These are phyloP conservation scores for Xenoacremonium recifei DNA, from an alignment of 2,329 filamentous ascomycete species.

Conservation along the genomic window DNA sequence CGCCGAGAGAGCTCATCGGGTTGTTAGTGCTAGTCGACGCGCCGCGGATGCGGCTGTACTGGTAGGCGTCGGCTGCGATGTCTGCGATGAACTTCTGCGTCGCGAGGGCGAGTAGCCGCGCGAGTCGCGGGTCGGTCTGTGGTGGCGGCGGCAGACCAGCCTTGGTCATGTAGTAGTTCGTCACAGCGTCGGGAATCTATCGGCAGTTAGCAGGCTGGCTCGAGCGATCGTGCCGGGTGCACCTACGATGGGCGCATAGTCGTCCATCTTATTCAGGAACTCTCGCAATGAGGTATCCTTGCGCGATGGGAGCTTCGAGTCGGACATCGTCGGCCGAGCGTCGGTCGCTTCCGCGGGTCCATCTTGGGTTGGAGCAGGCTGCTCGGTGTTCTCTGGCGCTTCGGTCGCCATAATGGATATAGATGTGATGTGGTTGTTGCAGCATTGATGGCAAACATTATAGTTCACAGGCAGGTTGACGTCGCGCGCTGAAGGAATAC, in stretches of 20 bases:
- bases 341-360: conserved; percentile 26
- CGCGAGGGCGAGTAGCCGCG: conserved; percentile 91
- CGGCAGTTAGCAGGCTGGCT: conserved; percentile 9
- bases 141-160: conserved; percentile 91
- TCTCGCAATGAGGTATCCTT: conserved; percentile 93
- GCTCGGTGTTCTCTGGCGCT: conserved; percentile 32
- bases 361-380: conserved; percentile 27
- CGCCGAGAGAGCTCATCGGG: conserved; percentile 82
- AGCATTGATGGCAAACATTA: no score
- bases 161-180: conserved; percentile 95
- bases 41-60: conserved; percentile 94
- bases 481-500: no score
- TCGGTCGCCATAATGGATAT: conserved; percentile 34
- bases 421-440: conserved; percentile 7
- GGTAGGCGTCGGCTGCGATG: conserved; percentile 94
- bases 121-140: conserved; percentile 84
- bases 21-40: conserved; percentile 84
- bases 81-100: conserved; percentile 99
- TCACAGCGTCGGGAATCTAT: conserved; percentile 95
- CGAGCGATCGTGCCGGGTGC: neutral
- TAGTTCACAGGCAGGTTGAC: no score
- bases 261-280: conserved; percentile 95
- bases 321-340: conserved; percentile 42
- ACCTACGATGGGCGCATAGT: conserved; percentile 91
- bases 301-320: conserved; percentile 69